Evolutionary conservation across 805 yeast genomes (phyloP), one percentile per base, ranked within the genome.

Genomic region (Kodamaea leandrae): DNA sequence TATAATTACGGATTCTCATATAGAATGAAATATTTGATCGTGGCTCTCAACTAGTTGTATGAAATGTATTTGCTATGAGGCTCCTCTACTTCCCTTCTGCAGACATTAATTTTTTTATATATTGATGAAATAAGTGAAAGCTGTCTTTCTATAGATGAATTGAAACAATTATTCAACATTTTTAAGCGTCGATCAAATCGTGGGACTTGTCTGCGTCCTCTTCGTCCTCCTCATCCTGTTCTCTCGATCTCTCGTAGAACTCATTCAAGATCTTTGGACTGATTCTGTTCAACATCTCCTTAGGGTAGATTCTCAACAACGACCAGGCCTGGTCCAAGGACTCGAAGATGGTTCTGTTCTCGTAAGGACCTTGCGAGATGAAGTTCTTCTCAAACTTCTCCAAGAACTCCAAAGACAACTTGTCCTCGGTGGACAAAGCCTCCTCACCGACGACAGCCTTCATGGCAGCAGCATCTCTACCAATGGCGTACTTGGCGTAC

Each of bases 361-460:
- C 99, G 64, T 93, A 93, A 40, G 96, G 91, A 64, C 98, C 98
- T 74, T 93, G 99, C 35, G 89, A 60, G 57, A 93, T 88, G 59
- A 95, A 95, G 40, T 91, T 85, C 77, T 86, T 88, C 71, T 93
- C 99, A 57, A 93, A 93, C 73, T 93, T 93, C 64, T 95, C 99
- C 72, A 93, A 81, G 65, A 93, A 93, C 74, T 93, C 99, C 61
- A 93, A 78, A 2, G 99, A 93, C 51, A 93, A 77, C 72, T 95
- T 95, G 71, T 93, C 99, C 68, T 93, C 99, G 50, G 87, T 87
- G 24, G 97, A 89, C 60, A 93, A 76, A 25, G 99, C 99, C 71
- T 93, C 99, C 71, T 93, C 99, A 80, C 99, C 99, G 55, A 93
- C 99, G 53, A 93, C 99, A 10, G 99, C 96, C 74, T 93, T 93